Conservation (phyloP, 345 rosid species). For the Bruguiera sexangula region DNA sequence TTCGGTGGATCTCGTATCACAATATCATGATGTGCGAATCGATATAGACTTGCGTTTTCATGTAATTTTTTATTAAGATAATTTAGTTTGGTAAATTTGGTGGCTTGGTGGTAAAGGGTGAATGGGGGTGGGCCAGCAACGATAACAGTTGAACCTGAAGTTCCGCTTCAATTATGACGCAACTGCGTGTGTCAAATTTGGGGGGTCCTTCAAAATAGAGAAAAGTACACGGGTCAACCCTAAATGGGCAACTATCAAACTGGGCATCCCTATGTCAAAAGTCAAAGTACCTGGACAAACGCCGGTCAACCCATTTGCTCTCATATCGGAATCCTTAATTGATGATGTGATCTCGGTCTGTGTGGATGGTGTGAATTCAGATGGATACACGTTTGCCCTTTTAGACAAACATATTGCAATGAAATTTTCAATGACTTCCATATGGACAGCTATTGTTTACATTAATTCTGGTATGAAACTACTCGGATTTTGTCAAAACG, state of each 20-base stretch:
- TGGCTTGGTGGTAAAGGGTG: constrained; percentile 1
- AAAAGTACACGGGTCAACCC: background rate
- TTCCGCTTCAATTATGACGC: background rate
- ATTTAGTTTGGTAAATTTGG: background rate
- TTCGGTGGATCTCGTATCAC: too few relatives aligned
- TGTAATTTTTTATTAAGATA: too few relatives aligned
- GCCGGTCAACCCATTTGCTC: background rate
- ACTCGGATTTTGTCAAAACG: too few relatives aligned
- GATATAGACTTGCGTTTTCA: too few relatives aligned
- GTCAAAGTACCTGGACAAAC: background rate
- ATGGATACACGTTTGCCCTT: background rate
- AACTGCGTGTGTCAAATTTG: background rate
- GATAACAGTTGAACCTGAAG: constrained; percentile 6
- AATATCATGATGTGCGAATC: too few relatives aligned
- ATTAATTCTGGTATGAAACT: too few relatives aligned
- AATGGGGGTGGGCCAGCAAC: constrained; percentile 22
- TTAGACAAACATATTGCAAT: too few relatives aligned
- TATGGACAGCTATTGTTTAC: too few relatives aligned
- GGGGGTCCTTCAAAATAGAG: background rate
- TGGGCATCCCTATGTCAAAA: background rate
- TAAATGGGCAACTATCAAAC: background rate
- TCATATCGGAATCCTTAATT: background rate
- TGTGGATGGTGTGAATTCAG: background rate
- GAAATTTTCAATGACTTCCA: too few relatives aligned
- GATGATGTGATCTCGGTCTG: background rate